These are phyloP conservation scores for Aspergillus fructus DNA, from an alignment of 2,329 filamentous ascomycete species.

Conservation along the genomic window DNA sequence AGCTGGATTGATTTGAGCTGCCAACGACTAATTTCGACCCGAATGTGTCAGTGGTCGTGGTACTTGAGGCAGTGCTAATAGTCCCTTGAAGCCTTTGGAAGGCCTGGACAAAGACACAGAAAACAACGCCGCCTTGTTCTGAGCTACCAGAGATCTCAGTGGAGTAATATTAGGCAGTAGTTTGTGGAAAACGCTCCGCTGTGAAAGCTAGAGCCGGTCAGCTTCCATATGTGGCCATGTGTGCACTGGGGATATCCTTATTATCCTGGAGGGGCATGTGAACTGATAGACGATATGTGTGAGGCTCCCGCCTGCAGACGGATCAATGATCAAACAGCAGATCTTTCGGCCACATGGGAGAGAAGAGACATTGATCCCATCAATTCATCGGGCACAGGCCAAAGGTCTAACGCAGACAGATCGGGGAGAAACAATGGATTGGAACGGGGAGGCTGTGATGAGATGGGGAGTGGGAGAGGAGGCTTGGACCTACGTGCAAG, in stretches of 20 bases:
- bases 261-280: slow-evolving; percentile 7
- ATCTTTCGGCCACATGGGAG: not conserved
- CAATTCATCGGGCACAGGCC: not conserved
- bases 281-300: not conserved
- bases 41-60: not conserved
- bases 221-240: not conserved
- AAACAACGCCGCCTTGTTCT: not conserved
- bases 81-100: not conserved
- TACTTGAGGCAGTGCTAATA: not conserved
- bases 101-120: not conserved
- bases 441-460: not conserved
- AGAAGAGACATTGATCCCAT: not conserved
- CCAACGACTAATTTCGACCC: not conserved
- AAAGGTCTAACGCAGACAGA: not conserved
- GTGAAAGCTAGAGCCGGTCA: not conserved
- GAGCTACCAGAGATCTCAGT: not conserved
- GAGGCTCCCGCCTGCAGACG: not conserved
- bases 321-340: not conserved
- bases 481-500: not conserved
- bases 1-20: not conserved
- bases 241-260: not conserved
- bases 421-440: not conserved
- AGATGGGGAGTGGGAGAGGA: not conserved
- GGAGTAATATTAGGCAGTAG: not conserved
- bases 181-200: not conserved